Percentiles rank a stretch among this genome's conserved stretches.
Conservation (phyloP, 306 rosid genomes). For the Begonia loranthoides region DNA sequence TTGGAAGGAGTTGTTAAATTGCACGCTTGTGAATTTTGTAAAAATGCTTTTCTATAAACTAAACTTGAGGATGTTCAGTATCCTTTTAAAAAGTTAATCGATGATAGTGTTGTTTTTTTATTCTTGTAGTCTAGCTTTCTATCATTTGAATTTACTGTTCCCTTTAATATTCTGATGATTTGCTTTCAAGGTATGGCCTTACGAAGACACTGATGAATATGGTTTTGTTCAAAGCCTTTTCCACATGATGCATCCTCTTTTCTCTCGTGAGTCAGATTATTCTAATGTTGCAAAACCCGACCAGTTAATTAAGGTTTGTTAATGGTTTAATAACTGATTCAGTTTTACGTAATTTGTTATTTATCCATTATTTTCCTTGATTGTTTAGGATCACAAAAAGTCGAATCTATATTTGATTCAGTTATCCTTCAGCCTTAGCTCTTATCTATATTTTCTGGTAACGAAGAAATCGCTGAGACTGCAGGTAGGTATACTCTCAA, state of each 20-base stretch:
- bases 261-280: constrained; percentile 43
- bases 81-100: too few relatives aligned
- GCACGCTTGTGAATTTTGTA: too few relatives aligned
- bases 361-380: constrained; percentile 4
- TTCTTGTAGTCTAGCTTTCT: too few relatives aligned
- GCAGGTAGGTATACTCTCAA: constrained; percentile 38
- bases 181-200: constrained; percentile 73
- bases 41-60: too few relatives aligned
- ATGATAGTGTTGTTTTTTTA: too few relatives aligned
- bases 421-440: constrained; percentile 76
- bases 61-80: too few relatives aligned
- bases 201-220: constrained; percentile 61
- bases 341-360: background rate
- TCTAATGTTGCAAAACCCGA: constrained; percentile 31
- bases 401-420: constrained; percentile 53
- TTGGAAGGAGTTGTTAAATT: too few relatives aligned
- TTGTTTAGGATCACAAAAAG: constrained; percentile 57
- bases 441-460: constrained; percentile 78
- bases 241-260: constrained; percentile 59
- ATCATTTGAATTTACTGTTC: background rate
- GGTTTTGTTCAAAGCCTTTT: constrained; percentile 97
- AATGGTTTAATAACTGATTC: background rate
- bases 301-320: constrained; percentile 49
- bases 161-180: background rate
- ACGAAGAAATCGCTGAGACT: constrained; percentile 71